Conservation (phyloP, 768 basidiomycete species). For the Lentinula aciculospora region DNA sequence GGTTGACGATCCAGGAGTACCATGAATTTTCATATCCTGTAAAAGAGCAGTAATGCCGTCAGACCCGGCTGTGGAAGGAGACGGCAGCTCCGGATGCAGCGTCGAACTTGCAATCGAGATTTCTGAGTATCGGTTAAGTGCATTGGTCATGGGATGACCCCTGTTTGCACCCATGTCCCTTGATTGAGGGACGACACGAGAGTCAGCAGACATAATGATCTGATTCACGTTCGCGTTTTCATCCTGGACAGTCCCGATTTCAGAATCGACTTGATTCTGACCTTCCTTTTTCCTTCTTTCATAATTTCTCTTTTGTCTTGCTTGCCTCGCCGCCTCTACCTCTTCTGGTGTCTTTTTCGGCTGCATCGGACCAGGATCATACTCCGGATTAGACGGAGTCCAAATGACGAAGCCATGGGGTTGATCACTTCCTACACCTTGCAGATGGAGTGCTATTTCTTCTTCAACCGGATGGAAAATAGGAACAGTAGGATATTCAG, state of each 20-base stretch:
- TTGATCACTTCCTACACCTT: neutral
- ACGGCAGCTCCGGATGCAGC: neutral
- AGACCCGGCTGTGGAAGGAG: neutral
- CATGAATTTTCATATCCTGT: neutral
- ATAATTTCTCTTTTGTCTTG: neutral
- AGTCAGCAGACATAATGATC: too few species aligned
- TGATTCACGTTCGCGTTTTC: neutral
- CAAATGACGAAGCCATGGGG: conserved; percentile 24
- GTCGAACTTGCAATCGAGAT: neutral
- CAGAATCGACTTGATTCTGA: neutral
- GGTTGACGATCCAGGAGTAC: neutral
- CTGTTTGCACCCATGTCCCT: neutral
- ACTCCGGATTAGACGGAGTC: conserved; percentile 56
- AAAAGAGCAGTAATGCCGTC: neutral
- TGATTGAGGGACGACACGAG: too few species aligned
- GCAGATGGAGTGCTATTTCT: neutral
- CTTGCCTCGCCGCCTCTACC: neutral
- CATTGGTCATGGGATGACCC: too few species aligned
- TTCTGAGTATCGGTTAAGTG: neutral
- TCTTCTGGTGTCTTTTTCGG: neutral
- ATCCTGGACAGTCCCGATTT: neutral
- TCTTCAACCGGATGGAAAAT: neutral
- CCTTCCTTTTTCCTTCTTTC: neutral
- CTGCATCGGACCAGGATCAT: conserved; percentile 57
- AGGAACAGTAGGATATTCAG: conserved; percentile 1